Evolutionary conservation across 768 basidiomycete species (phyloP).

Genomic region (Tulasnella sp.): DNA sequence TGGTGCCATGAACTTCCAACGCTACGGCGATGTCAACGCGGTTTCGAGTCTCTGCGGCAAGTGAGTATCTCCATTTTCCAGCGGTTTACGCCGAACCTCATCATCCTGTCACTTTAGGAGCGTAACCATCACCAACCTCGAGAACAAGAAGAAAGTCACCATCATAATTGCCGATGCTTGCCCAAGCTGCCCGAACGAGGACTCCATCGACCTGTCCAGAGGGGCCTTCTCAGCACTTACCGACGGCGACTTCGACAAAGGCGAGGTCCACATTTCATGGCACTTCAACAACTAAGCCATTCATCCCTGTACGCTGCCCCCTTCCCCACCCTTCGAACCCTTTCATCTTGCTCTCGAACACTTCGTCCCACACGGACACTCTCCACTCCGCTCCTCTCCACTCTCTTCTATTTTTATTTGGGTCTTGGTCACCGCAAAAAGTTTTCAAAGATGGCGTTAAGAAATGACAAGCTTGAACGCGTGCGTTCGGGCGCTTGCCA

Average conservation of each 20-base stretch:
- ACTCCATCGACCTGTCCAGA: slow-evolving; percentile 22
- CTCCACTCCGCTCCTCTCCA: too few species aligned
- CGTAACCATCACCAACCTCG: slow-evolving; percentile 28
- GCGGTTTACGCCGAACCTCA: not conserved
- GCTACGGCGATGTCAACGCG: slow-evolving; percentile 18
- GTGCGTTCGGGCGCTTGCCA: too few species aligned
- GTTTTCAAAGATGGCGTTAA: too few species aligned
- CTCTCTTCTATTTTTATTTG: too few species aligned
- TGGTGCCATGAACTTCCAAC: slow-evolving; percentile 28
- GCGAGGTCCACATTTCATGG: slow-evolving; percentile 39
- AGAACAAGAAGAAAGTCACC: slow-evolving; percentile 27
- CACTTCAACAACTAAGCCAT: not conserved
- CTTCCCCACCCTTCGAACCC: not conserved
- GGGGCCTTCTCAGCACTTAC: slow-evolving; percentile 54
- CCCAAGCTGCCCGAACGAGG: slow-evolving; percentile 29
- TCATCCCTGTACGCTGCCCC: not conserved
- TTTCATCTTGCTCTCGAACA: too few species aligned
- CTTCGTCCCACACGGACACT: too few species aligned
- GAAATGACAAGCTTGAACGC: too few species aligned
- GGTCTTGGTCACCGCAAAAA: too few species aligned
- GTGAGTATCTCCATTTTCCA: not conserved
- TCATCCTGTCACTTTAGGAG: not conserved
- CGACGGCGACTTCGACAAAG: slow-evolving; percentile 36
- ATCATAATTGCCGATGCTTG: slow-evolving; percentile 31
- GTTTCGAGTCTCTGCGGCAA: slow-evolving; percentile 27